Evolutionary conservation across 306 rosid species (phyloP), one percentile per base, ranked within the genome.

Genomic region (Rosa rugosa): DNA sequence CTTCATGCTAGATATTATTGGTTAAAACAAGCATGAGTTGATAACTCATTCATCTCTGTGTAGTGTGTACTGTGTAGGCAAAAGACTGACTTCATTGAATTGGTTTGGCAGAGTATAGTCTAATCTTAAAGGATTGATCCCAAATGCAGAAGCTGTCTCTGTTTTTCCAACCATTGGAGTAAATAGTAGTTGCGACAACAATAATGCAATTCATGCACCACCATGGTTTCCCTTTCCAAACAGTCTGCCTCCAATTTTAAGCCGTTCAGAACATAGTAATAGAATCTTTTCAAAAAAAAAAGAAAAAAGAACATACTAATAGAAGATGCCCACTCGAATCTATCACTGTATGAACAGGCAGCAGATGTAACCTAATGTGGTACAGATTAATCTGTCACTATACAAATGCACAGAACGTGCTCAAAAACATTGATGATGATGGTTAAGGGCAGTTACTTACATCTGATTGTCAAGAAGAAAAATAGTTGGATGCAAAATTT

Each of bases 141-240:
- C 69, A 31, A 77, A 45, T 78, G 76, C 76, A 73, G 68, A 78
- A 78, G 68, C 41, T 44, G 72, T 66, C 76, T 50, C 45, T 63
- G 66, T 22, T 40, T 42, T 63, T 66, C 41, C 75, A 71, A 42
- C 71, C 82, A 71, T 57, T 64, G 8, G 0, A 45, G 56, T 63
- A 17, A 51, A 82, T 66, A 42, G 42, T 40, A 31, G 69, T 20
- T 69, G 31, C 5, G 14, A 50, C 45, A n/a, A 69, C 50, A 78
- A 73, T 38, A 23, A 67, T 66, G 79, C 47, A 66, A 38, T 69
- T 65, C 9, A 72, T 51, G 82, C 71, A 82, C 81, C 85, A 72
- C 83, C 66, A 44, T 16, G 69, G 74, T n/a, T 72, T 67, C 64
- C 18, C 70, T 71, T 63, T 76, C 73, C 73, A 81, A 69, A 34